Evolutionary conservation across 768 basidiomycete genomes (phyloP).

Genomic region (Pleurotus giganteus): DNA sequence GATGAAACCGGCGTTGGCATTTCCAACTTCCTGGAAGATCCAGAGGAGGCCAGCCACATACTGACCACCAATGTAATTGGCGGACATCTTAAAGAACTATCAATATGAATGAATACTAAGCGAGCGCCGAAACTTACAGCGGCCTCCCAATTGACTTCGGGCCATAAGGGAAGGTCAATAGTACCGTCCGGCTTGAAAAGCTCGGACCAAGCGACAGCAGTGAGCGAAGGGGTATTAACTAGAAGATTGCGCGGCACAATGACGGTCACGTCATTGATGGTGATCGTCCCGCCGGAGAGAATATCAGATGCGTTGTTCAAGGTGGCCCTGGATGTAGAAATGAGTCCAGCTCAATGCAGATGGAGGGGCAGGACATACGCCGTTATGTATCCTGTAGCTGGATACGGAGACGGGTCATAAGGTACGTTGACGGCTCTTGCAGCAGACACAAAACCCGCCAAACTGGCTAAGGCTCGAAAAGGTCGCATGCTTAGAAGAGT

Average conservation of each 20-base stretch:
- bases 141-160: conserved; percentile 16
- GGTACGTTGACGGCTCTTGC: conserved; percentile 7
- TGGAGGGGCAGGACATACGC: conserved; percentile 6
- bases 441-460: neutral
- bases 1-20: conserved; percentile 17
- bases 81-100: conserved; percentile 9
- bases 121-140: conserved; percentile 7
- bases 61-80: conserved; percentile 16
- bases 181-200: conserved; percentile 14
- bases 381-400: conserved; percentile 13
- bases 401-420: conserved; percentile 17
- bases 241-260: conserved; percentile 16
- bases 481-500: neutral
- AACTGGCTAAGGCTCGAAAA: neutral
- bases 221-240: conserved; percentile 17
- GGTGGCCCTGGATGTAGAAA: conserved; percentile 12
- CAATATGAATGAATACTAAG: neutral
- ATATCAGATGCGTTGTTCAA: conserved; percentile 17
- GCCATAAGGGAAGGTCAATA: conserved; percentile 16
- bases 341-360: neutral
- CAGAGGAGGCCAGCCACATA: conserved; percentile 14
- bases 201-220: conserved; percentile 17
- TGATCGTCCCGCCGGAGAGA: conserved; percentile 17
- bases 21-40: conserved; percentile 16
- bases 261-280: conserved; percentile 12